Base-by-base conservation (phyloP, 257 asterid species). In the Scutellaria barbata region DNA sequence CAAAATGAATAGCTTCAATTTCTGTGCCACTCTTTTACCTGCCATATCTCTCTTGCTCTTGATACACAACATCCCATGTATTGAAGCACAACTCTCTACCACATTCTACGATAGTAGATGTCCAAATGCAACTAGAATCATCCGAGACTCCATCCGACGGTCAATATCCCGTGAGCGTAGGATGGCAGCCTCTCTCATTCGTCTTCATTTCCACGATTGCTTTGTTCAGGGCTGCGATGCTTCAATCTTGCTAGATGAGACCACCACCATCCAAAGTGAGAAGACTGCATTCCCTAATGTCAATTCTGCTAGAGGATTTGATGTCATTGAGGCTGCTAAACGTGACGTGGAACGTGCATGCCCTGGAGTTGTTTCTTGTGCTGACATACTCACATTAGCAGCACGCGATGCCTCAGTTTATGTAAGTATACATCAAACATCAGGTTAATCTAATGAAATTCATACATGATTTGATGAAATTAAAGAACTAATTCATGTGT, bases 161-260 rank as follows among this genome's bases (percentile, higher is more conserved):
- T 86, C 89, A 18, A 52, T 84, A 0, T 70, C 83, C 0, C 37
- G 48, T 0, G 84, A 81, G 52, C 76, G 84, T 0, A 41, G 84
- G 9, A 83, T 83, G 83, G 85, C 83, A 0, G 85, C 83, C 2
- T 84, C 85, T 0, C 75, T 78, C 64, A 62, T 84, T 39, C 81
- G 85, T 0, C 82, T 83, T 17, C 83, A 72, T 13, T 83, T 83
- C 54, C 85, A 83, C 56, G 88, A 83, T 40, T 81, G 88, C 81
- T 81, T 79, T 9, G 83, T 80, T 1, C 85, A 84, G 72, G 83
- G 84, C 7, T 74, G 81, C 25, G 81, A 69, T 42, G 88, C 83
- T 0, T 83, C 88, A 2, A 68, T 83, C 66, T 47, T 84, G 3
- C 80, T 84, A 0, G 84, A 84, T 46, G 81, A 81, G 45, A 62